These are phyloP conservation scores for Quercus cerris DNA, from an alignment of 306 rosid genomes.

Conservation along the genomic window DNA sequence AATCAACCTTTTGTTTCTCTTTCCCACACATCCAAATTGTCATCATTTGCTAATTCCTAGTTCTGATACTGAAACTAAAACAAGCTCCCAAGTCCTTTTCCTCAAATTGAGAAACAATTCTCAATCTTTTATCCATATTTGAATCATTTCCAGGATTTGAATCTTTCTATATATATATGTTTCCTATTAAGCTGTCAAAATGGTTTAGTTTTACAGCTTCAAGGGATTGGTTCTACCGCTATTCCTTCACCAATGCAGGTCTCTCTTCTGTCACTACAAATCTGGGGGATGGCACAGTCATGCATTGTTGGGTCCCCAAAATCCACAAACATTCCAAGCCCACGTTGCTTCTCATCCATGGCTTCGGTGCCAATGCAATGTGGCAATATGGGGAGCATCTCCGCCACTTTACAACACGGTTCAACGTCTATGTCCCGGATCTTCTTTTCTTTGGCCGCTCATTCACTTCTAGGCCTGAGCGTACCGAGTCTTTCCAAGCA, in stretches of 20 bases:
- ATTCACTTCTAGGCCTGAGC: constrained; percentile 39
- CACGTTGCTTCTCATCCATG: constrained; percentile 55
- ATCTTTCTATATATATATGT: background rate
- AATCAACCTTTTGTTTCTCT: background rate
- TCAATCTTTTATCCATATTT: too few species aligned
- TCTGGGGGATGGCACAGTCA: constrained; percentile 58
- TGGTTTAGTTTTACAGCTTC: constrained; percentile 61
- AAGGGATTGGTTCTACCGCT: constrained; percentile 55
- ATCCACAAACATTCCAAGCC: constrained; percentile 34
- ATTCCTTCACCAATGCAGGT: constrained; percentile 47
- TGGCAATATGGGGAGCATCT: constrained; percentile 73
- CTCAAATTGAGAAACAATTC: background rate
- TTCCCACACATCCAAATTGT: background rate
- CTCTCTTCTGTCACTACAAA: constrained; percentile 47
- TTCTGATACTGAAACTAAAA: too few species aligned
- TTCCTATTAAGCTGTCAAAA: constrained; percentile 25
- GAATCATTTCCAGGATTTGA: too few species aligned
- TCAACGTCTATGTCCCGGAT: constrained; percentile 75
- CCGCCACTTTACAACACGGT: constrained; percentile 28
- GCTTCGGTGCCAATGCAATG: constrained; percentile 83
- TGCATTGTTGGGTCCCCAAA: constrained; percentile 79
- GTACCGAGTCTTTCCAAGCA: constrained; percentile 66
- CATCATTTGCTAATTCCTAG: too few species aligned
- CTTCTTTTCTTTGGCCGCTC: constrained; percentile 76
- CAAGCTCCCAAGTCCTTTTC: background rate